Percentiles rank a stretch among this genome's conserved stretches.
phyloP scores from a whole-genome alignment of 1,139 yeast genomes.

The Pneumocystis jirovecii region DNA sequence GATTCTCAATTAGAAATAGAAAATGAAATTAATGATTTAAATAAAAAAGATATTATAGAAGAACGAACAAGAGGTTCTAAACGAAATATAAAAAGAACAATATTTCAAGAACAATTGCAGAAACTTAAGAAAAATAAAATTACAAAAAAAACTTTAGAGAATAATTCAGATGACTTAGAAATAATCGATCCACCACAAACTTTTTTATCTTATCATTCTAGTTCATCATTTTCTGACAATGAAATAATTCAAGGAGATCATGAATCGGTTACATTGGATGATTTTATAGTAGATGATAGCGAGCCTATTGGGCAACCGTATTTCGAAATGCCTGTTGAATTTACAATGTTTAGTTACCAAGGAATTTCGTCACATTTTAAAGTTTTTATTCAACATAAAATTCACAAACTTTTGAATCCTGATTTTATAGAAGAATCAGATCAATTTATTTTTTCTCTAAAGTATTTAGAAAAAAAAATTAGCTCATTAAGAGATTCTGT shows the following conservation, averaged over 20 bases:
- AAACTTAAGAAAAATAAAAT: not conserved
- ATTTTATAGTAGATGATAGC: not conserved
- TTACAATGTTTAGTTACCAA: not conserved
- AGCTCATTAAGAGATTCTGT: not conserved
- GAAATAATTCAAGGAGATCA: slow-evolving; percentile 19
- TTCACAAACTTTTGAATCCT: not conserved
- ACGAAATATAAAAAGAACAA: not conserved
- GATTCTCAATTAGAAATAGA: not conserved
- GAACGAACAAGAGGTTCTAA: not conserved
- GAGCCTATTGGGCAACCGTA: not conserved
- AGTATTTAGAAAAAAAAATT: not conserved
- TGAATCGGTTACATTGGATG: slow-evolving; percentile 14
- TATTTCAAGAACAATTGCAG: not conserved
- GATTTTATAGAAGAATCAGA: not conserved
- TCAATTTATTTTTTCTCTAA: not conserved
- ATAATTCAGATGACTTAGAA: not conserved
- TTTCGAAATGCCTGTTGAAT: not conserved
- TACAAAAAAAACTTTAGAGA: not conserved
- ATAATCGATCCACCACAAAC: not conserved
- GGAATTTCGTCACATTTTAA: not conserved
- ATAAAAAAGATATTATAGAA: not conserved
- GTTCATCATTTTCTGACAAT: not conserved
- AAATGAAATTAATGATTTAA: not conserved
- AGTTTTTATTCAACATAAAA: not conserved
- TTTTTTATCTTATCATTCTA: not conserved